Evolutionary conservation across 257 asterid genomes (phyloP).

Genomic region (Primulina eburnea): DNA sequence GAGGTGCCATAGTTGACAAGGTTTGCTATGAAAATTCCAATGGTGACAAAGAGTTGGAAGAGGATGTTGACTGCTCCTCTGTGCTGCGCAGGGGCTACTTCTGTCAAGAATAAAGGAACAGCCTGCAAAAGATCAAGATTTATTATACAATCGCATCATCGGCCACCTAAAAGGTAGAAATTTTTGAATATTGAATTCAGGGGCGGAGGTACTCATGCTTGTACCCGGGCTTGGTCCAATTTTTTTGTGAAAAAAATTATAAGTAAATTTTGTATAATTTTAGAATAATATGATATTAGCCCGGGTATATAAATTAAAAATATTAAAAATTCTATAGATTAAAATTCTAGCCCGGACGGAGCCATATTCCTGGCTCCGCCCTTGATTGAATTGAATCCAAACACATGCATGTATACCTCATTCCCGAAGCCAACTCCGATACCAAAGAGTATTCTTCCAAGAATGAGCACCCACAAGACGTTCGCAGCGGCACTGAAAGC

Average conservation of each 20-base stretch:
- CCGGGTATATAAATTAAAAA: too few species aligned
- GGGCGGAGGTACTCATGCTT: too few species aligned
- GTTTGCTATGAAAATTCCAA: slow-evolving; percentile 69
- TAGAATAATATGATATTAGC: too few species aligned
- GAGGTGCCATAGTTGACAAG: slow-evolving; percentile 58
- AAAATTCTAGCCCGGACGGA: too few species aligned
- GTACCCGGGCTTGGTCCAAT: too few species aligned
- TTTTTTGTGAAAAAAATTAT: too few species aligned
- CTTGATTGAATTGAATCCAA: too few species aligned
- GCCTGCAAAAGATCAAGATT: slow-evolving; percentile 42
- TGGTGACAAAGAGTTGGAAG: slow-evolving; percentile 78
- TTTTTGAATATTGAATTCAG: too few species aligned
- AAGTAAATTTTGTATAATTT: too few species aligned
- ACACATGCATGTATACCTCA: slow-evolving; percentile 41
- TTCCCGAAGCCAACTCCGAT: slow-evolving; percentile 86
- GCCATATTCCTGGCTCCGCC: too few species aligned
- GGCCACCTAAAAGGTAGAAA: too few species aligned
- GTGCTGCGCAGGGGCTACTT: slow-evolving; percentile 70
- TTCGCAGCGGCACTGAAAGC: slow-evolving; percentile 41
- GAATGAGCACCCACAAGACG: slow-evolving; percentile 39
- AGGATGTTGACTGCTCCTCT: slow-evolving; percentile 81
- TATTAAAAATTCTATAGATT: too few species aligned
- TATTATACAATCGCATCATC: neutral
- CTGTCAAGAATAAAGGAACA: slow-evolving; percentile 76
- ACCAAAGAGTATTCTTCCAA: slow-evolving; percentile 69